Conservation (phyloP, 768 basidiomycete genomes). For the Pleurotus tuber-regium region DNA sequence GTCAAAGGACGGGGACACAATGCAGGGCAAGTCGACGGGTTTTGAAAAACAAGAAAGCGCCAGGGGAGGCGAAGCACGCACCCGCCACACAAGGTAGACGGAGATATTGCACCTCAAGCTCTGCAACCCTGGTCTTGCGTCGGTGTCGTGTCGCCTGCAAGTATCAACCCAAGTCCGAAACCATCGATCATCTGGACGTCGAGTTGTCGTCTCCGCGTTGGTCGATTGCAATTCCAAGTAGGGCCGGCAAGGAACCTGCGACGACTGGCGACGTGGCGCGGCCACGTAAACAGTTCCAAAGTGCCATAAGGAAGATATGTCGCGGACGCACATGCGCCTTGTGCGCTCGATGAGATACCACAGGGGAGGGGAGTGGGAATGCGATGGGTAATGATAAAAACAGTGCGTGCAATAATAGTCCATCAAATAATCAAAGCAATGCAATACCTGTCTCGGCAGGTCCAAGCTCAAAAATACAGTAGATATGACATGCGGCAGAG, state of each 20-base stretch:
- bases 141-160: constrained; percentile 51
- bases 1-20: constrained; percentile 6
- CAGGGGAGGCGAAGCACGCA: constrained; percentile 53
- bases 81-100: constrained; percentile 46
- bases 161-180: constrained; percentile 48
- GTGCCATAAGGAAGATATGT: background rate
- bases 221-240: too few relatives aligned
- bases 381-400: constrained; percentile 1
- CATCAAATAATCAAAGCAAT: constrained; percentile 12
- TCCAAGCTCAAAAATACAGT: constrained; percentile 32
- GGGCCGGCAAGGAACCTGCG: too few relatives aligned
- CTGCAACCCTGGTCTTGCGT: constrained; percentile 66
- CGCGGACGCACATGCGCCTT: too few relatives aligned
- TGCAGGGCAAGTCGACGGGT: background rate
- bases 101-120: constrained; percentile 55
- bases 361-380: background rate
- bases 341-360: constrained; percentile 9
- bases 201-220: constrained; percentile 15
- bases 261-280: constrained; percentile 5
- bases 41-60: constrained; percentile 54
- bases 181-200: constrained; percentile 44
- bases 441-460: constrained; percentile 21
- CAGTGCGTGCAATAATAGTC: constrained; percentile 10
- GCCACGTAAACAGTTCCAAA: constrained; percentile 7
- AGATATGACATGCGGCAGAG: constrained; percentile 30